A percentile compares a stretch with the other conserved stretches of the same genome.
Evolutionary conservation across 306 rosid genomes (phyloP).

Genomic region (Vigna angularis): DNA sequence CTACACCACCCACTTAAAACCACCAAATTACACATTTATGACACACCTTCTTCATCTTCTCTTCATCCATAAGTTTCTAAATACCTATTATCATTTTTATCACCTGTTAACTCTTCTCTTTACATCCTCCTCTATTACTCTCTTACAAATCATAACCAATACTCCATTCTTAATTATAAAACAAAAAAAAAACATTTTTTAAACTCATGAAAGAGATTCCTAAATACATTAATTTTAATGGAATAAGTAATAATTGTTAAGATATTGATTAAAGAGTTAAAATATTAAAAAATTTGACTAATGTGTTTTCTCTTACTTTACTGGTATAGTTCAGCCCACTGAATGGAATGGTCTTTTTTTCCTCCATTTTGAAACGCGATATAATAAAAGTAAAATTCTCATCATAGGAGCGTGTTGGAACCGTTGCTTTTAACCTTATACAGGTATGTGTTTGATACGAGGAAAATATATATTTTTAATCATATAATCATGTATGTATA

Average conservation of each 20-base stretch:
- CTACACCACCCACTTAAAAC: not conserved
- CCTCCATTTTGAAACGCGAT: not conserved
- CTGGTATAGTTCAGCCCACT: not conserved
- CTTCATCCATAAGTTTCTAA: not conserved
- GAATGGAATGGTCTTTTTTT: not conserved
- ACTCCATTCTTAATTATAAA: no score
- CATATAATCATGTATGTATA: not conserved
- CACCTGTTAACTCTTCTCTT: no score
- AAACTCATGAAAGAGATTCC: no score
- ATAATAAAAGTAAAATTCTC: not conserved
- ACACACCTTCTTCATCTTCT: conserved; percentile 20
- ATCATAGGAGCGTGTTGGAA: conserved; percentile 23
- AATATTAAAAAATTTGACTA: no score
- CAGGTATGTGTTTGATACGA: not conserved
- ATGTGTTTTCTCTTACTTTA: not conserved
- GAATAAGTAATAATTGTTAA: no score
- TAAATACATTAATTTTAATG: no score
- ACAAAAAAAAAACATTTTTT: no score
- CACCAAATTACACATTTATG: not conserved
- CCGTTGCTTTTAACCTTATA: not conserved
- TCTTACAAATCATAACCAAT: no score
- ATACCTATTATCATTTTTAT: not conserved
- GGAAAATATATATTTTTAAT: not conserved
- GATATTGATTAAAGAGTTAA: no score
- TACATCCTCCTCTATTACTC: no score